A percentile compares a stretch with the other conserved stretches of the same genome.
These are phyloP conservation scores for Flaveria ramosissima DNA, from an alignment of 129 eudicot species.

Conservation along the genomic window DNA sequence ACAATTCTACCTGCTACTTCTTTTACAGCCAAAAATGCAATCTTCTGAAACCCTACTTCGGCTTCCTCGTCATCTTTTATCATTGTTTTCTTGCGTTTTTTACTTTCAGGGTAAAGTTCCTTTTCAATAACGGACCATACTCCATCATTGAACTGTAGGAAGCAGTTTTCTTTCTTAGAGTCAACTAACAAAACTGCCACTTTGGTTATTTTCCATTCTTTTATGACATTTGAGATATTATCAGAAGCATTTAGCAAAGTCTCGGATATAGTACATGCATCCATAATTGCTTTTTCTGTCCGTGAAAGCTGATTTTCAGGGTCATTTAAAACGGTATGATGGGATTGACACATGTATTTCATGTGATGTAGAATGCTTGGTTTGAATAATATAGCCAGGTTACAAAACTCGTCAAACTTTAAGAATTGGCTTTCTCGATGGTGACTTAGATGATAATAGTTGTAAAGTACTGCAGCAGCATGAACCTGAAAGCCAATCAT, in stretches of 20 bases:
- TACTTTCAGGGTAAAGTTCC: conserved; percentile 37
- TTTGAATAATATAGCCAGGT: conserved; percentile 58
- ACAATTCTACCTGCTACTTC: conserved; percentile 48
- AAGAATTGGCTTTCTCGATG: conserved; percentile 49
- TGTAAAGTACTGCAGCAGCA: conserved; percentile 85
- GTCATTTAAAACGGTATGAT: conserved; percentile 34
- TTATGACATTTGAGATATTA: conserved; percentile 35
- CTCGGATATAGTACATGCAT: conserved; percentile 65
- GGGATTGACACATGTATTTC: conserved; percentile 41
- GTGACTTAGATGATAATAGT: conserved; percentile 70
- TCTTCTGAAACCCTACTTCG: conserved; percentile 44
- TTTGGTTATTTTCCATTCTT: conserved; percentile 62
- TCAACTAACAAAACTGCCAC: conserved; percentile 77
- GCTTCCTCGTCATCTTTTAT: conserved; percentile 26
- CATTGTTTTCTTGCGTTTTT: conserved; percentile 23
- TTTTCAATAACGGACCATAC: conserved; percentile 68
- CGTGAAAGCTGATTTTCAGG: conserved; percentile 54
- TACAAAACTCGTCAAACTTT: conserved; percentile 61
- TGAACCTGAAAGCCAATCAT: conserved; percentile 53
- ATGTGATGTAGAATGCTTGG: conserved; percentile 53
- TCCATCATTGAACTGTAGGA: conserved; percentile 54
- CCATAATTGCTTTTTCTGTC: conserved; percentile 64
- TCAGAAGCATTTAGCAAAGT: conserved; percentile 57
- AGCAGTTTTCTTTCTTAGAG: conserved; percentile 66
- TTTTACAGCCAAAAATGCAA: conserved; percentile 51